Conservation (phyloP, 371 early-diverging fungal species). For the Mortierella polycephala region DNA sequence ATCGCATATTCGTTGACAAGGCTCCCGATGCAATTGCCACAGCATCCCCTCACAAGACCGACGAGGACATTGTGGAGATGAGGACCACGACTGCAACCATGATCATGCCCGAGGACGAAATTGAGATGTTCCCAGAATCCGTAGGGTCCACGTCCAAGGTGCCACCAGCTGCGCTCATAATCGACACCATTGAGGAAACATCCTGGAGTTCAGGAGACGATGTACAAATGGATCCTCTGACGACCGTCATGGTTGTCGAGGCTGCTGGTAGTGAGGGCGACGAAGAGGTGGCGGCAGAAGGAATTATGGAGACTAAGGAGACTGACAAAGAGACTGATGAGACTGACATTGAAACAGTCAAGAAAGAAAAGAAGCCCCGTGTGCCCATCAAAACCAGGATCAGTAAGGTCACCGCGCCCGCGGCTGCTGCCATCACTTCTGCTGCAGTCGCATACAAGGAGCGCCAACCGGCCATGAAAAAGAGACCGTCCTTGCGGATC, state of each 20-base stretch:
- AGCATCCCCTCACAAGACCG: not conserved
- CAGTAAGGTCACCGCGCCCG: not conserved
- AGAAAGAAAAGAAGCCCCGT: constrained; percentile 4
- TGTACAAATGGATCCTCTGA: not conserved
- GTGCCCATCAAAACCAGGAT: constrained; percentile 10
- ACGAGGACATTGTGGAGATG: constrained; percentile 3
- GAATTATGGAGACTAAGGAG: not conserved
- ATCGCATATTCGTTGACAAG: not conserved
- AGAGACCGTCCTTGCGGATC: constrained; percentile 8
- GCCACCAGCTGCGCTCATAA: not conserved
- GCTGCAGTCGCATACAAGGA: constrained; percentile 12
- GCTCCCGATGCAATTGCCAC: not conserved
- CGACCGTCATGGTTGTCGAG: not conserved
- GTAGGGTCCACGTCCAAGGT: too few relatives aligned
- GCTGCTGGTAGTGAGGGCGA: constrained; percentile 1
- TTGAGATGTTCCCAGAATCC: too few relatives aligned
- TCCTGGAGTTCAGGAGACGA: not conserved
- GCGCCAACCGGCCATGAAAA: not conserved
- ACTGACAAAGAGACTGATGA: constrained; percentile 7
- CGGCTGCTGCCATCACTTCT: constrained; percentile 1
- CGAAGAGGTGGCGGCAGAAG: not conserved
- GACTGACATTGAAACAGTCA: not conserved
- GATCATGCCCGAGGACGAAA: too few relatives aligned
- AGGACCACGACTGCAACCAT: not conserved
- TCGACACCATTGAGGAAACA: not conserved